Evolutionary conservation across 2,329 filamentous ascomycete genomes (phyloP).

Genomic region (Fusarium sp.): DNA sequence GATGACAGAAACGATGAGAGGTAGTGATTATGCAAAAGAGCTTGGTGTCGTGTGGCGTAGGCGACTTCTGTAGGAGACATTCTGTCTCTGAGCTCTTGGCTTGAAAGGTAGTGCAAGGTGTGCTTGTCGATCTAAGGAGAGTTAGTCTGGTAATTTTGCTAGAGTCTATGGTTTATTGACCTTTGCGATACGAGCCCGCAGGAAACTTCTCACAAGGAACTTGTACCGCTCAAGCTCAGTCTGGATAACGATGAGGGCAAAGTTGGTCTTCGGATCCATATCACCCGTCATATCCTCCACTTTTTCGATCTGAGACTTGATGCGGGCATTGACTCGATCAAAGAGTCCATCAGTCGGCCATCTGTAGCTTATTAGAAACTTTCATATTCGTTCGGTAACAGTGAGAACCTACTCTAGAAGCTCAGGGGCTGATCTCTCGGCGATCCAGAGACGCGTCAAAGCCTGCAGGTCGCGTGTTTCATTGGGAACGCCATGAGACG

Average conservation of each 20-base stretch:
- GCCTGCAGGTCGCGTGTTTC: constrained; percentile 84
- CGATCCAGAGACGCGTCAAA: constrained; percentile 91
- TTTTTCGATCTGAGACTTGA: constrained; percentile 75
- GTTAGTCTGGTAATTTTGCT: not conserved
- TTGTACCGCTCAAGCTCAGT: constrained; percentile 96
- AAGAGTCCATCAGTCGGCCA: constrained; percentile 79
- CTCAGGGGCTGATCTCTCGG: constrained; percentile 89
- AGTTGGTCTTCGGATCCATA: constrained; percentile 91
- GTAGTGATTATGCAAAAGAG: constrained; percentile 86
- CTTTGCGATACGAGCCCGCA: constrained; percentile 89
- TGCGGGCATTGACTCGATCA: constrained; percentile 80
- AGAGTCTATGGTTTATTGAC: constrained; percentile 55
- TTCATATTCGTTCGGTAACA: not conserved
- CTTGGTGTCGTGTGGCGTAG: constrained; percentile 87
- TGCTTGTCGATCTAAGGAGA: constrained; percentile 77
- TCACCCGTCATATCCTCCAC: constrained; percentile 83
- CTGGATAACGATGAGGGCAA: constrained; percentile 92
- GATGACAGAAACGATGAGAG: constrained; percentile 83
- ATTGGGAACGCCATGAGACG: constrained; percentile 63
- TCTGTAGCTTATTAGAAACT: constrained; percentile 49
- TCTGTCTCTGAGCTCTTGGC: constrained; percentile 63
- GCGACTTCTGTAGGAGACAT: constrained; percentile 81
- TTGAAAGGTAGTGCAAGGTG: constrained; percentile 77
- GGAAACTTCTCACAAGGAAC: constrained; percentile 84
- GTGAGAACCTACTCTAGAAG: constrained; percentile 73